Conservation (phyloP, 108 stramenopile genomes). For the Skeletonema grethae region DNA sequence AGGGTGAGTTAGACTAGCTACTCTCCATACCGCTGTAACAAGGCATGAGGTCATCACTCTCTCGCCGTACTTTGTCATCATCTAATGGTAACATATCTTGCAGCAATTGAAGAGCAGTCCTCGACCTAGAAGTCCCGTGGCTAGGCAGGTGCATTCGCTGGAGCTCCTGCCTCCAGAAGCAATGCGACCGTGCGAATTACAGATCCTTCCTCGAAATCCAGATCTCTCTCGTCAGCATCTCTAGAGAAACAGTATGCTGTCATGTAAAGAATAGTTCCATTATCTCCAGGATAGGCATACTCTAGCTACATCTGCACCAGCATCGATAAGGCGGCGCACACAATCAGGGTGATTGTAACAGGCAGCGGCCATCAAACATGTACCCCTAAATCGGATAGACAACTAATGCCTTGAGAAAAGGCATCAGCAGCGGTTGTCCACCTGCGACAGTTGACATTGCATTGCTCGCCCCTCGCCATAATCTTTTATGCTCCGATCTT, state of each 20-base stretch:
- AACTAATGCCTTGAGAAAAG: too few species aligned
- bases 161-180: slow-evolving; percentile 2
- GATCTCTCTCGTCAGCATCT: not conserved
- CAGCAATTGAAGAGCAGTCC: slow-evolving; percentile 4
- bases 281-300: not conserved
- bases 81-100: slow-evolving; percentile 1
- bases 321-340: not conserved
- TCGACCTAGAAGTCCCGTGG: too few species aligned
- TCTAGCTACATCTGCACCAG: not conserved
- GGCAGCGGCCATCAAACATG: slow-evolving; percentile 10
- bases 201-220: not conserved
- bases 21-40: not conserved
- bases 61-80: not conserved
- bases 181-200: slow-evolving; percentile 5
- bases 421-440: too few species aligned
- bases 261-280: not conserved
- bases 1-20: too few species aligned
- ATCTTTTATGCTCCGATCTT: too few species aligned
- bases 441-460: too few species aligned
- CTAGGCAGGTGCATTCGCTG: too few species aligned
- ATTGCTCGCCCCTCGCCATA: too few species aligned
- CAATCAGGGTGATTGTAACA: not conserved
- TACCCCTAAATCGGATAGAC: not conserved
- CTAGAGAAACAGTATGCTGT: not conserved
- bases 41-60: slow-evolving; percentile 4